Percentiles rank a stretch among this genome's conserved stretches.
phyloP scores from a whole-genome alignment of 179 eudicot genomes.

The Camellia oleifera region DNA sequence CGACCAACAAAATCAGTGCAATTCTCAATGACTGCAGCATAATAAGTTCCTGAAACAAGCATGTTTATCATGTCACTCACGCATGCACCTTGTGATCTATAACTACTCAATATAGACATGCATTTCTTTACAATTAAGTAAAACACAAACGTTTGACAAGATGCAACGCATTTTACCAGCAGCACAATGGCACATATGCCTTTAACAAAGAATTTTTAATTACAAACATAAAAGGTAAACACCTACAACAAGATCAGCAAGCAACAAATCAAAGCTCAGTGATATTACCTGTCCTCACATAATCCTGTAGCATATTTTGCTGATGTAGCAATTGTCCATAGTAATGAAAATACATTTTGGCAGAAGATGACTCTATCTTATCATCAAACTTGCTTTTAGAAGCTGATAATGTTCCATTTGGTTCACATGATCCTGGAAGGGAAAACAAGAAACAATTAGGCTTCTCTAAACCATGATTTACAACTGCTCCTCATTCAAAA shows the following conservation, averaged over 20 bases:
- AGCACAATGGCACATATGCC: slow-evolving; percentile 24
- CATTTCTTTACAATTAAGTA: background rate
- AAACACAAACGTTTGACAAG: background rate
- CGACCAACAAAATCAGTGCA: slow-evolving; percentile 82
- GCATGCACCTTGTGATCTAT: background rate
- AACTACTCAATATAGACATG: too few species aligned
- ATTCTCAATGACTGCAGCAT: slow-evolving; percentile 95
- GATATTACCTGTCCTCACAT: slow-evolving; percentile 92
- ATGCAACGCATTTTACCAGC: background rate
- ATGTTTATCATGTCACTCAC: background rate
- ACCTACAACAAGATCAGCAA: slow-evolving; percentile 9
- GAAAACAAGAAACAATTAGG: slow-evolving; percentile 23
- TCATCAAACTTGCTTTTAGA: slow-evolving; percentile 83
- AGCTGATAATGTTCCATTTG: slow-evolving; percentile 60
- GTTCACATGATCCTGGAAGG: slow-evolving; percentile 47
- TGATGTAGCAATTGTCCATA: slow-evolving; percentile 97
- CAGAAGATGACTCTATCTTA: slow-evolving; percentile 90
- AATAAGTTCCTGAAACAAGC: slow-evolving; percentile 69
- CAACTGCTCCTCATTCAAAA: background rate
- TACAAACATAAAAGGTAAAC: background rate
- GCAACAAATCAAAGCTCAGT: slow-evolving; percentile 14
- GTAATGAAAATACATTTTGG: slow-evolving; percentile 97
- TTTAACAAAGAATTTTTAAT: slow-evolving; percentile 32
- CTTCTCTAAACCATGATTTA: background rate
- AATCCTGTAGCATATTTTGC: slow-evolving; percentile 98